Conservation (phyloP, 306 rosid genomes). For the Arachis stenosperma region DNA sequence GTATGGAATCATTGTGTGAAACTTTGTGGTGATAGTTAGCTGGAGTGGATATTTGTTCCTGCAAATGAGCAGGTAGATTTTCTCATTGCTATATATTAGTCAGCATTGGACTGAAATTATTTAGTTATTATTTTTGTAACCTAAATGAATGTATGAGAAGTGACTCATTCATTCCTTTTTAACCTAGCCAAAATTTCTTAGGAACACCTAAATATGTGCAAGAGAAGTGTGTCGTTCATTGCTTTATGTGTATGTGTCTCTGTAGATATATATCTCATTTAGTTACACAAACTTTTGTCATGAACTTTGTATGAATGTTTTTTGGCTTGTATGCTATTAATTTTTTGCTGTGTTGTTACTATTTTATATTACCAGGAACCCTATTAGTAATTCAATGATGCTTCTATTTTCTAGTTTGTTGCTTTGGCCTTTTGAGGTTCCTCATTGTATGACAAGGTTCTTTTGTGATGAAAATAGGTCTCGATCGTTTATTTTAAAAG, state of each 20-base stretch:
- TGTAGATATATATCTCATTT: constrained; percentile 8
- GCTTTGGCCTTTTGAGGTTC: constrained; percentile 21
- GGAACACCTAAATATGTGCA: constrained; percentile 1
- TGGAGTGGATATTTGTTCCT: too few species aligned
- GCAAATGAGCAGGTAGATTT: too few species aligned
- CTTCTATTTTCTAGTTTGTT: constrained; percentile 24
- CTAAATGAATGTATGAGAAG: background rate
- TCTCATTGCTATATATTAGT: too few species aligned
- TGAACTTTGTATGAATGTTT: too few species aligned
- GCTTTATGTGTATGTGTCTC: background rate
- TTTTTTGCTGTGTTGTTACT: background rate
- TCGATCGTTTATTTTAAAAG: constrained; percentile 53
- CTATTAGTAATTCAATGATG: background rate
- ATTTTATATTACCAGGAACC: constrained; percentile 12
- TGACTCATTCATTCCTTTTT: too few species aligned
- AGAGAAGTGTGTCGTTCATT: background rate
- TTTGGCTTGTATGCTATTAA: too few species aligned
- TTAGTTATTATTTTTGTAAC: background rate
- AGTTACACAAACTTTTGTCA: background rate
- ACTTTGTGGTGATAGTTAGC: too few species aligned
- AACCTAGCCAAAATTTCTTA: background rate
- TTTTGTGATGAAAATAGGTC: constrained; percentile 45
- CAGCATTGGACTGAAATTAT: too few species aligned
- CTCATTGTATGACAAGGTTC: constrained; percentile 31
- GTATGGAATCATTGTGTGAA: too few species aligned